Evolutionary conservation across 2,329 filamentous ascomycete genomes (phyloP).

Genomic region (Alternaria sp.): DNA sequence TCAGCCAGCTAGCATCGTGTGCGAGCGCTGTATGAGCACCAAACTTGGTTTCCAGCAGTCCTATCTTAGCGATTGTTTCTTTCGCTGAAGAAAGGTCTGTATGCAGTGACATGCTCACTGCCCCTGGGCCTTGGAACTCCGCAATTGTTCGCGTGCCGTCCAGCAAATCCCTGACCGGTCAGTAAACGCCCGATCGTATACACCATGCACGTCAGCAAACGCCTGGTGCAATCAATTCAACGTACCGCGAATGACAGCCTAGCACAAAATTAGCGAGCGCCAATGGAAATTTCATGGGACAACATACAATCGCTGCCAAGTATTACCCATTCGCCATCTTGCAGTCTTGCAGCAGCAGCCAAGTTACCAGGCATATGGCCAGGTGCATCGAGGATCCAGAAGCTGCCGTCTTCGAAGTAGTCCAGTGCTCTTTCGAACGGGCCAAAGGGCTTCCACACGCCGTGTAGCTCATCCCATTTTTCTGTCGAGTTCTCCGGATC

Average conservation of each 20-base stretch:
- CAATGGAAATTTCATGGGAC: neutral
- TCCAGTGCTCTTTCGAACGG: conserved; percentile 46
- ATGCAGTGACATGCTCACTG: conserved; percentile 35
- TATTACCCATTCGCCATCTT: conserved; percentile 39
- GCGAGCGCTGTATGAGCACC: conserved; percentile 39
- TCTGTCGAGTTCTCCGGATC: conserved; percentile 39
- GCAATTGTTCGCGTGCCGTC: conserved; percentile 38
- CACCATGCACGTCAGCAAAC: neutral
- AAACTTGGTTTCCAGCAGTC: conserved; percentile 29
- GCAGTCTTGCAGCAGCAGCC: conserved; percentile 35
- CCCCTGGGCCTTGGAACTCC: conserved; percentile 30
- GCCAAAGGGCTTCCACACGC: conserved; percentile 42
- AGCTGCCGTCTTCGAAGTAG: conserved; percentile 50
- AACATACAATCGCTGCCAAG: conserved; percentile 40
- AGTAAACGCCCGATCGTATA: neutral
- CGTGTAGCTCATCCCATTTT: conserved; percentile 34
- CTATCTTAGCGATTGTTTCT: conserved; percentile 35
- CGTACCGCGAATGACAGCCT: conserved; percentile 41
- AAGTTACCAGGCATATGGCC: conserved; percentile 52
- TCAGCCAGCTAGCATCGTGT: conserved; percentile 41
- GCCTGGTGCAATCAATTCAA: neutral
- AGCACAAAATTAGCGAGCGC: neutral
- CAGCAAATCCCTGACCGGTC: conserved; percentile 31
- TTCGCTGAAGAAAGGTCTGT: conserved; percentile 33
- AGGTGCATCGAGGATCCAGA: conserved; percentile 48